Evolutionary conservation across 2,329 filamentous ascomycete species (phyloP).

Genomic region (Ceratocystis destructans): DNA sequence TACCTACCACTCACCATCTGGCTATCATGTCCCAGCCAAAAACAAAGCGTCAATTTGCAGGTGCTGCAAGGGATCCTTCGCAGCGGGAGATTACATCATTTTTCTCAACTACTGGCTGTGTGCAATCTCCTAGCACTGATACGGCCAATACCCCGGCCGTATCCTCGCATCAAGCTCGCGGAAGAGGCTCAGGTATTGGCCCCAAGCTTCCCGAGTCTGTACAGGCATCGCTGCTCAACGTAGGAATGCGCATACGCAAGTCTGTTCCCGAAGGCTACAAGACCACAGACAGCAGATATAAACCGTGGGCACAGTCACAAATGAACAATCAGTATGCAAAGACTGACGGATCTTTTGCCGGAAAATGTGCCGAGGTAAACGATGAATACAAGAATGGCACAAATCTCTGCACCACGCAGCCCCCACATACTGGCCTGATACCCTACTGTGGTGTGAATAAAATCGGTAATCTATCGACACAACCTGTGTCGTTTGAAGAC

Average conservation of each 20-base stretch:
- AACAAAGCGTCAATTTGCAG: conserved; percentile 48
- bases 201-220: conserved; percentile 49
- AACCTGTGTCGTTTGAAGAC: conserved; percentile 33
- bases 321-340: too few species aligned
- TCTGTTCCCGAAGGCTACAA: conserved; percentile 90
- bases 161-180: conserved; percentile 22
- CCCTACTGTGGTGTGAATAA: conserved; percentile 74
- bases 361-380: too few species aligned
- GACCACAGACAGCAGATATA: conserved; percentile 32
- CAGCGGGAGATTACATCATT: conserved; percentile 53
- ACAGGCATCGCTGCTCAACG: conserved; percentile 72
- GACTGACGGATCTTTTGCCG: too few species aligned
- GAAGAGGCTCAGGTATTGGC: conserved; percentile 12
- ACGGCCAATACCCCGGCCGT: conserved; percentile 23
- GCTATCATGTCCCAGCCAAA: conserved; percentile 38
- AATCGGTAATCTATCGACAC: conserved; percentile 52
- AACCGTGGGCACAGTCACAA: neutral
- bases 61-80: conserved; percentile 42
- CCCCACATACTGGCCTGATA: conserved; percentile 46
- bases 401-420: conserved; percentile 22
- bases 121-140: conserved; percentile 7
- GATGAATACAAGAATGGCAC: too few species aligned
- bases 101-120: conserved; percentile 30
- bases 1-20: neutral
- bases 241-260: conserved; percentile 91